These are phyloP conservation scores for Suillus clintonianus DNA, from an alignment of 768 basidiomycete genomes.

Conservation along the genomic window DNA sequence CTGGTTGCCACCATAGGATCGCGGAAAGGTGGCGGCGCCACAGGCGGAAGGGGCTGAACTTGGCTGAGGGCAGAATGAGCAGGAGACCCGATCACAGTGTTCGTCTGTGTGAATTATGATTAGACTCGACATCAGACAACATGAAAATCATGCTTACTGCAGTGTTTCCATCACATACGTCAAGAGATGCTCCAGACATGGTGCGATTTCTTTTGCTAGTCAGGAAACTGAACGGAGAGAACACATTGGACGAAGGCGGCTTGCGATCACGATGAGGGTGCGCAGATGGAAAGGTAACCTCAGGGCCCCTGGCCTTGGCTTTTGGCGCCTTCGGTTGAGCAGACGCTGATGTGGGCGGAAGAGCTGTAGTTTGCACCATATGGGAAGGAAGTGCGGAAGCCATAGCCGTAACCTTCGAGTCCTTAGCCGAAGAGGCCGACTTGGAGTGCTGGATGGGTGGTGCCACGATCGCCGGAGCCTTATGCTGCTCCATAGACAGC, in stretches of 20 bases:
- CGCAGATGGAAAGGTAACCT: slow-evolving; percentile 32
- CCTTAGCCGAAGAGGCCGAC: slow-evolving; percentile 18
- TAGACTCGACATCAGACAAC: slow-evolving; percentile 2
- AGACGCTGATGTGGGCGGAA: slow-evolving; percentile 5
- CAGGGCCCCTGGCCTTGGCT: slow-evolving; percentile 17
- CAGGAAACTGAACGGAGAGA: slow-evolving; percentile 66
- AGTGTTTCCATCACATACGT: slow-evolving; percentile 74
- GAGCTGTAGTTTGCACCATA: neutral
- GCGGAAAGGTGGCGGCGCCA: slow-evolving; percentile 54
- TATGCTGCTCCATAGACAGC: slow-evolving; percentile 22
- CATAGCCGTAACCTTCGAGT: slow-evolving; percentile 8
- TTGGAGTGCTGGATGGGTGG: slow-evolving; percentile 12
- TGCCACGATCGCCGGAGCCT: neutral
- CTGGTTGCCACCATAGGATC: slow-evolving; percentile 66
- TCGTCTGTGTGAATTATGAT: slow-evolving; percentile 44
- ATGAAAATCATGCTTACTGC: slow-evolving; percentile 52
- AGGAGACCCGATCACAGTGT: slow-evolving; percentile 75
- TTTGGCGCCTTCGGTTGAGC: slow-evolving; percentile 13
- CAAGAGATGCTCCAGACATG: slow-evolving; percentile 72
- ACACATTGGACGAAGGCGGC: slow-evolving; percentile 47
- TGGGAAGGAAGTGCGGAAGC: neutral
- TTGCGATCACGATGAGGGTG: slow-evolving; percentile 36
- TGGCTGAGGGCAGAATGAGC: slow-evolving; percentile 69
- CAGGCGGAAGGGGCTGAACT: slow-evolving; percentile 45
- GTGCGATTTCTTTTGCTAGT: slow-evolving; percentile 60